Base-by-base conservation (phyloP, 768 basidiomycete genomes). In the Kwoniella bestiolae region DNA sequence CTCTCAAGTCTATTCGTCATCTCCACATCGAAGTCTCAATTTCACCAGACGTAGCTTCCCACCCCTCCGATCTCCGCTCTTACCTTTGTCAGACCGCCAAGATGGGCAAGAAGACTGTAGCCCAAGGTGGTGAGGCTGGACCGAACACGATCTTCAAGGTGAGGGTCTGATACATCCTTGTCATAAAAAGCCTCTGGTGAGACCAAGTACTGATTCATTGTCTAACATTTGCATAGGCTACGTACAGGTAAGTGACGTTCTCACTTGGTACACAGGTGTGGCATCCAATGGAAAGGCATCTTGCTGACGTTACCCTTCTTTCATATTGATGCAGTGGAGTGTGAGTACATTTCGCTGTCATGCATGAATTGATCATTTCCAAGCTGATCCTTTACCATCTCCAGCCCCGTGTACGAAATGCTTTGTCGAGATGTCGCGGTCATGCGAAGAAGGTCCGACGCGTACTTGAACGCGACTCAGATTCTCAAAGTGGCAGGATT, bases 401-500 rank as follows among this genome's bases (percentile, higher is more conserved):
- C 5, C 58, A 81, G 80, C 23, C 78, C 78, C 50, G 80, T 81
- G 28, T 81, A 78, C 56, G 80, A 81, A 52, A 74, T 79, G 77
- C 66, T 81, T 60, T 79, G 79, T 53, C 77, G 76, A 51, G 72
- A 67, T 58, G 91, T 98, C 78, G 95, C 96, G 59, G 93, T 98
- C 67, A 99, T 99, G 96, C 88, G 95, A 52, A 87, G 96, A 75
- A 90, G 94, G 79, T 86, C 91, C 38, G 96, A 99, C 83, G 91
- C 90, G 45, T 99, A 96, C 91, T 86, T 99, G 63, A 99, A 99
- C 86, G 96, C 96, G 82, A 99, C 96, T 0, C 82, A 82, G 65
- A 96, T 99, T 69, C 87, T 99, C 77, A 99, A 99, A 82, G 95
- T 99, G 72, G 96, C 94, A 29, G 96, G 95, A 9, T 98, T 98